These are phyloP conservation scores for Arachnomyces sp. DNA, from an alignment of 2,329 filamentous ascomycete species.

Conservation along the genomic window DNA sequence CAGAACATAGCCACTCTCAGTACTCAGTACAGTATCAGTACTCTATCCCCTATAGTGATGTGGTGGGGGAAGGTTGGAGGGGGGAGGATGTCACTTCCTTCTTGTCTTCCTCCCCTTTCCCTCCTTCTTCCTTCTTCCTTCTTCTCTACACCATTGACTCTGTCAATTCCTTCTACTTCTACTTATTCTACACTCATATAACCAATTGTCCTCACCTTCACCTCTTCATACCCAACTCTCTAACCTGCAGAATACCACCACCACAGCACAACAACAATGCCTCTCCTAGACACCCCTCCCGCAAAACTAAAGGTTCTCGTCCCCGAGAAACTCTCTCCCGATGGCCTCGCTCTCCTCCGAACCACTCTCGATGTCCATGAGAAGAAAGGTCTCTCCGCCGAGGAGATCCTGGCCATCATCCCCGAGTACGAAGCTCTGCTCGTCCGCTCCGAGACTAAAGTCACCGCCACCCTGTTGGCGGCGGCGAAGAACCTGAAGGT, in stretches of 20 bases:
- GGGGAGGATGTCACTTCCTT: too few relatives aligned
- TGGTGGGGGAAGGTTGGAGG: too few relatives aligned
- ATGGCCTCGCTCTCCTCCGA: slow-evolving; percentile 63
- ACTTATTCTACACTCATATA: not conserved
- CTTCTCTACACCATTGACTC: too few relatives aligned
- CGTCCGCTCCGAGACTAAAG: slow-evolving; percentile 73
- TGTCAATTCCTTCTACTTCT: slow-evolving; percentile 1
- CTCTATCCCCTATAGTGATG: too few relatives aligned
- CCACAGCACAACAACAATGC: slow-evolving; percentile 16
- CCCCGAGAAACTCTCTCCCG: slow-evolving; percentile 72
- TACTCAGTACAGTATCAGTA: too few relatives aligned
- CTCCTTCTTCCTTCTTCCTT: too few relatives aligned
- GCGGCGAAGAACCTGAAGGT: slow-evolving; percentile 65
- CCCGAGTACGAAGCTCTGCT: slow-evolving; percentile 68
- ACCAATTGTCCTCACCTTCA: too few relatives aligned
- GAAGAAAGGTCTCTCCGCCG: slow-evolving; percentile 52
- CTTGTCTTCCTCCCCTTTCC: too few relatives aligned
- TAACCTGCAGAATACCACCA: too few relatives aligned
- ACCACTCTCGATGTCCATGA: slow-evolving; percentile 64
- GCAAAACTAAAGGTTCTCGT: slow-evolving; percentile 55
- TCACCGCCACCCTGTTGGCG: slow-evolving; percentile 59
- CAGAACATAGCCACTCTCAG: too few relatives aligned
- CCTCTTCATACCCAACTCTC: too few relatives aligned
- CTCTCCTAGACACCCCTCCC: slow-evolving; percentile 14
- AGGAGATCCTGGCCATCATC: slow-evolving; percentile 60